A percentile compares a stretch with the other conserved stretches of the same genome.
These are phyloP conservation scores for Penicillium sp. DNA, from an alignment of 2,329 filamentous ascomycete species.

Conservation along the genomic window DNA sequence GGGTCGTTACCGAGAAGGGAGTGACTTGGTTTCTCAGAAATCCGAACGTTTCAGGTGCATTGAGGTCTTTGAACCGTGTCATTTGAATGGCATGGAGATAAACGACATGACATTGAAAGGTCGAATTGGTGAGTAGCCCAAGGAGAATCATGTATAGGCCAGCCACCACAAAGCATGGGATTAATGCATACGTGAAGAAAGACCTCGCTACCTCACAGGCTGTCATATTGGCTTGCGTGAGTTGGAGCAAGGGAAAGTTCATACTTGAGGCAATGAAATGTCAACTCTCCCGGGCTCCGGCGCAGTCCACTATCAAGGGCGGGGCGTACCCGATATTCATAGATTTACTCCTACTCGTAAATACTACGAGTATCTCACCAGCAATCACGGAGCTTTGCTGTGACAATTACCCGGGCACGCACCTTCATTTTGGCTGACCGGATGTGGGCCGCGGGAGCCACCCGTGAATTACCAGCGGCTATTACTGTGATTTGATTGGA, in stretches of 20 bases:
- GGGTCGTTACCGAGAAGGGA: constrained; percentile 49
- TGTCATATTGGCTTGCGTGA: background rate
- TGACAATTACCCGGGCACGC: no score
- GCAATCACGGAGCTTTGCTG: no score
- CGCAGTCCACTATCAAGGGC: background rate
- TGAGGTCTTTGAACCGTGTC: constrained; percentile 57
- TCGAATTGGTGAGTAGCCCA: constrained; percentile 46
- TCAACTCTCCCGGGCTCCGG: background rate
- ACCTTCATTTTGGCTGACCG: no score
- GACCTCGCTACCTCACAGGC: background rate
- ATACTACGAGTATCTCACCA: no score
- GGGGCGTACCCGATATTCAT: background rate
- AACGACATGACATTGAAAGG: constrained; percentile 57
- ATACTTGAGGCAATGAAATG: background rate
- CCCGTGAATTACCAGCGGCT: background rate
- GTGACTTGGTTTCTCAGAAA: constrained; percentile 54
- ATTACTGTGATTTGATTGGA: background rate
- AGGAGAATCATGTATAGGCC: constrained; percentile 49
- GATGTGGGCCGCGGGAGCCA: background rate
- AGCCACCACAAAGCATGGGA: constrained; percentile 8
- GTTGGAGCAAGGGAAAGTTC: background rate
- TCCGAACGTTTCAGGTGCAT: constrained; percentile 51
- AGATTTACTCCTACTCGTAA: no score
- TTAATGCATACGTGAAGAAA: constrained; percentile 2
- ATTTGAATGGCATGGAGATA: constrained; percentile 57